A percentile compares a stretch with the other conserved stretches of the same genome.
phyloP scores from a whole-genome alignment of 164 flowering plant genomes.

The Cinnamomum chago region DNA sequence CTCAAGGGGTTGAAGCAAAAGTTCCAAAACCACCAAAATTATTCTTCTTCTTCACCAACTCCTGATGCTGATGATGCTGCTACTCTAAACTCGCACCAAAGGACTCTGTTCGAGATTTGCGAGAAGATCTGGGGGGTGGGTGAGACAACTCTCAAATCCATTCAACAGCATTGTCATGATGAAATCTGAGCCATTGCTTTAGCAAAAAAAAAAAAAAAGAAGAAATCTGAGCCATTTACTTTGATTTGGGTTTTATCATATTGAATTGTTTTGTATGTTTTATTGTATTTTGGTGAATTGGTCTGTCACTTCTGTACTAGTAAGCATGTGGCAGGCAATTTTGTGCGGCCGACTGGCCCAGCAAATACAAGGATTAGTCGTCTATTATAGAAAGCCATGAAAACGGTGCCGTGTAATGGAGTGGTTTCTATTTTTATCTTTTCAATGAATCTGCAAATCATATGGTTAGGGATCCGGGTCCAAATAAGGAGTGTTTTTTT shows the following conservation, averaged over 20 bases:
- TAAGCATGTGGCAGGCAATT: no score
- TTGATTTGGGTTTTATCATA: not conserved
- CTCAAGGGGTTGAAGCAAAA: not conserved
- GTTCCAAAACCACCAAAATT: not conserved
- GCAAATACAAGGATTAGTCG: no score
- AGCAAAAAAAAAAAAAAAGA: no score
- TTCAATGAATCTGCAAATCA: no score
- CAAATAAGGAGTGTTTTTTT: no score
- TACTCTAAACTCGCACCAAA: not conserved
- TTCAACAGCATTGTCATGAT: not conserved
- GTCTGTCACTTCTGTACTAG: not conserved
- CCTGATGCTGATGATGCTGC: not conserved
- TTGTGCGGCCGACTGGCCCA: no score
- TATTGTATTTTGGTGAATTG: not conserved
- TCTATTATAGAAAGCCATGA: no score
- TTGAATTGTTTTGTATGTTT: not conserved
- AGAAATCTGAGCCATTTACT: not conserved
- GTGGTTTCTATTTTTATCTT: no score
- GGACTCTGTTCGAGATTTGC: slow-evolving; percentile 1
- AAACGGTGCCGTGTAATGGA: no score
- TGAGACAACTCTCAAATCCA: not conserved
- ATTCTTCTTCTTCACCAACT: not conserved
- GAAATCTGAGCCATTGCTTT: not conserved
- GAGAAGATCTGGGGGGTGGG: slow-evolving; percentile 3
- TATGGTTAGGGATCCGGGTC: no score